Evolutionary conservation across 2,329 filamentous ascomycete genomes (phyloP).

Genomic region (Zarea fungicola): DNA sequence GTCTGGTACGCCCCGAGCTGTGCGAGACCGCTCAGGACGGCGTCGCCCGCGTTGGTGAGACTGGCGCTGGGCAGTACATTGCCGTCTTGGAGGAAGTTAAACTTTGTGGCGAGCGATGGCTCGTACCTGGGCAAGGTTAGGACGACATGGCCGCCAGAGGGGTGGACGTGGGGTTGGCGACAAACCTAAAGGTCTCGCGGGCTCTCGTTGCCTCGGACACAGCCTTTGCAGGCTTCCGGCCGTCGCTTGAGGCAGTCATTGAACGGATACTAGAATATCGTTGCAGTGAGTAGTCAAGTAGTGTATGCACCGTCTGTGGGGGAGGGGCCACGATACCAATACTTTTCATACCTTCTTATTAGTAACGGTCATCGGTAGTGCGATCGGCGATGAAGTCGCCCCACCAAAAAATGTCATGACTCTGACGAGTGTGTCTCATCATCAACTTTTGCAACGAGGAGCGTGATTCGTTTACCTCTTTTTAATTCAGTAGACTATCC

Average conservation of each 20-base stretch:
- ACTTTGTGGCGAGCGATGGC: not conserved
- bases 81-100: not conserved
- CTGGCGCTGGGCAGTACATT: not conserved
- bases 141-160: not conserved
- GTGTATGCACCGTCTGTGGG: no score
- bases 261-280: no score
- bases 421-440: no score
- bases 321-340: no score
- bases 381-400: no score
- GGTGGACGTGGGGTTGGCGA: not conserved
- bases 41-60: constrained; percentile 24
- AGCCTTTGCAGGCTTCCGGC: not conserved
- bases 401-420: no score
- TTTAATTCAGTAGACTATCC: no score
- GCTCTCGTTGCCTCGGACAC: not conserved
- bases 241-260: not conserved
- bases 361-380: no score
- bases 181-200: not conserved
- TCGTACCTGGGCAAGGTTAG: not conserved
- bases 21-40: constrained; percentile 39
- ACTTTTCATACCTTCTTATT: no score
- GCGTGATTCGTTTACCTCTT: no score
- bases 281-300: no score
- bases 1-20: constrained; percentile 41
- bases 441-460: no score